Base-by-base conservation (phyloP, 441 rosid species). In the Aquilaria agallochum region DNA sequence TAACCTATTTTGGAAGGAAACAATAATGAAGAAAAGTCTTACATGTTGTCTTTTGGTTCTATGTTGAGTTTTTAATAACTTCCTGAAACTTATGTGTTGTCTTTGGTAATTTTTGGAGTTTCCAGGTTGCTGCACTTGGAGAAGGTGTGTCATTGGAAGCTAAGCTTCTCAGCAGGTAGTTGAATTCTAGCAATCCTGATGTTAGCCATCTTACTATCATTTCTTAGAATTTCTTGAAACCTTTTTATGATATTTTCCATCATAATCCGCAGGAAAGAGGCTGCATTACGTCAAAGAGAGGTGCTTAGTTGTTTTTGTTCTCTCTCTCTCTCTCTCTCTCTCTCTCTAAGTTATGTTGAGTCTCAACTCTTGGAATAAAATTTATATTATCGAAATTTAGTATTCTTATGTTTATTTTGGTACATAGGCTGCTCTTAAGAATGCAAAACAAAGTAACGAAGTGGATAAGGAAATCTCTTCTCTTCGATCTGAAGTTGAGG, bases 71-170 rank as follows among this genome's bases (percentile, higher is more conserved):
- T 20, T 40, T 40, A 10, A 40, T 40, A 7, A 10, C 45, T 40
- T 40, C 45, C 45, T 6, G 45, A 40, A 40, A 40, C 45, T 40
- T 6, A 40, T 10, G 1, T 40, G 10, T 10, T 7, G 45, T 40
- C 45, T 40, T 40, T 40, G 45, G 10, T 40, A 40, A 3, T 69
- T 2, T 45, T 64, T 61, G 62, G 68, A 65, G 12, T 57, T 69
- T 68, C 57, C 67, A 80, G 90, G 84, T 87, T 34, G 75, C 81
- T 65, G 66, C 77, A 69, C 70, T 83, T 63, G 85, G 86, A 40
- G 90, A 87, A 79, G 90, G 90, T 55, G 89, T 81, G 62, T 87
- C 94, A n/a, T 71, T 87, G 74, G 90, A 87, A 79, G 89, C 94
- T 47, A 87, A 87, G 75, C 76, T 87, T 45, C 70, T 87, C 58